Percentiles rank a stretch among this genome's conserved stretches.
phyloP scores from a whole-genome alignment of 768 basidiomycete genomes.

The Auricularia sp. region DNA sequence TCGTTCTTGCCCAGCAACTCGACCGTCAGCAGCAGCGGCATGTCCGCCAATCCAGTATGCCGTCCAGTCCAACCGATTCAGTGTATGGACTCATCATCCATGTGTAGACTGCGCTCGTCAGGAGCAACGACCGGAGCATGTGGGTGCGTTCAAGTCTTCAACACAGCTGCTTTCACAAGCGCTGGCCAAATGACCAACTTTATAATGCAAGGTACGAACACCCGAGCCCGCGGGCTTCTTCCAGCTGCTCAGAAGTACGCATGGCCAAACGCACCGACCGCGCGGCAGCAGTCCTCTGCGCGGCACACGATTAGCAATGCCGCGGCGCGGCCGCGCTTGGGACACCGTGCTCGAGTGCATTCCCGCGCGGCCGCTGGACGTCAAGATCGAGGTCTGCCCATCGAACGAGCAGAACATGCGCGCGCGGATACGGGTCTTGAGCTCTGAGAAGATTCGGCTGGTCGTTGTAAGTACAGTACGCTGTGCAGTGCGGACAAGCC shows the following conservation, averaged over 20 bases:
- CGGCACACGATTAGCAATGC: neutral
- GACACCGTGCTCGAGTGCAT: neutral
- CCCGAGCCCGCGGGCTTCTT: neutral
- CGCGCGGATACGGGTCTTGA: neutral
- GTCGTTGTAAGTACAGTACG: neutral
- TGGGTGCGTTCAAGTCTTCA: neutral
- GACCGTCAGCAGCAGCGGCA: no score
- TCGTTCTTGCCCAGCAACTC: no score
- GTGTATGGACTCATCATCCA: no score
- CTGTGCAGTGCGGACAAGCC: neutral
- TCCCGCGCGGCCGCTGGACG: neutral
- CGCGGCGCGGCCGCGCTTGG: neutral
- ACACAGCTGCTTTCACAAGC: no score
- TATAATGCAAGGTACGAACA: neutral
- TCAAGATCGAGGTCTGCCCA: neutral
- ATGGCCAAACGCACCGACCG: neutral
- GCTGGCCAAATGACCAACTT: neutral
- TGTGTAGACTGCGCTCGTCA: neutral
- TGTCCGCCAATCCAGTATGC: no score
- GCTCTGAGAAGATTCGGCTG: neutral
- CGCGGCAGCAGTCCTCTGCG: neutral
- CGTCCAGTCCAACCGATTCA: no score
- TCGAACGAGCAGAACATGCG: neutral
- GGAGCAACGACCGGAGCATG: neutral
- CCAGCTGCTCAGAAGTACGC: neutral